phyloP scores from a whole-genome alignment of 2,329 filamentous ascomycete genomes.

The Phoma sp. region DNA sequence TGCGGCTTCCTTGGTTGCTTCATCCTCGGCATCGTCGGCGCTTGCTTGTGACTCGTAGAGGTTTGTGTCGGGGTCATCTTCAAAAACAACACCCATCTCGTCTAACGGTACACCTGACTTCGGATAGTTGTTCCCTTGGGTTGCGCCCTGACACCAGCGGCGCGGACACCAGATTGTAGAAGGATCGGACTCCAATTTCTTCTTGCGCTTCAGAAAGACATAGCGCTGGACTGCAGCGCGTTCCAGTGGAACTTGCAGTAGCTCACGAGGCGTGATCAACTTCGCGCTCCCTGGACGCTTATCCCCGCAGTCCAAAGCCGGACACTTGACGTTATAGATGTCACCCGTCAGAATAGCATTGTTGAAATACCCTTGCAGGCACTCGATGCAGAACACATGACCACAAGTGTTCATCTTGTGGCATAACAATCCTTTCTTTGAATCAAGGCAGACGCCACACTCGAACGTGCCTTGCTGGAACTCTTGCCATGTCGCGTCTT shows the following conservation, averaged over 20 bases:
- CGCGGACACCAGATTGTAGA: constrained; percentile 3
- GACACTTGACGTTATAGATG: constrained; percentile 1
- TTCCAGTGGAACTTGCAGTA: background rate
- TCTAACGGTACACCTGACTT: background rate
- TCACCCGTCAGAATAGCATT: constrained; percentile 2
- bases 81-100: background rate
- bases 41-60: background rate
- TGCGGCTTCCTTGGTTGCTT: background rate
- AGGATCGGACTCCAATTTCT: background rate
- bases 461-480: background rate
- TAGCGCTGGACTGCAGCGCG: constrained; percentile 2
- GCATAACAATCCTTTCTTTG: background rate
- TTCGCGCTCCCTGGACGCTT: background rate
- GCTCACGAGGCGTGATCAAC: background rate
- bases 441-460: constrained; percentile 1
- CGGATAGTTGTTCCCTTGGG: background rate
- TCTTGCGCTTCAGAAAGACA: constrained; percentile 9
- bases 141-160: constrained; percentile 2
- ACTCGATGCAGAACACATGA: constrained; percentile 9
- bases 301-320: background rate
- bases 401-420: background rate
- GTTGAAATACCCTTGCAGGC: constrained; percentile 5
- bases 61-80: background rate
- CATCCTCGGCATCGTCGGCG: background rate
- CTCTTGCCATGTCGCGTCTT: background rate